Base-by-base conservation (phyloP, 176 grass and related monocot genomes). In the Rhynchospora tenuis region DNA sequence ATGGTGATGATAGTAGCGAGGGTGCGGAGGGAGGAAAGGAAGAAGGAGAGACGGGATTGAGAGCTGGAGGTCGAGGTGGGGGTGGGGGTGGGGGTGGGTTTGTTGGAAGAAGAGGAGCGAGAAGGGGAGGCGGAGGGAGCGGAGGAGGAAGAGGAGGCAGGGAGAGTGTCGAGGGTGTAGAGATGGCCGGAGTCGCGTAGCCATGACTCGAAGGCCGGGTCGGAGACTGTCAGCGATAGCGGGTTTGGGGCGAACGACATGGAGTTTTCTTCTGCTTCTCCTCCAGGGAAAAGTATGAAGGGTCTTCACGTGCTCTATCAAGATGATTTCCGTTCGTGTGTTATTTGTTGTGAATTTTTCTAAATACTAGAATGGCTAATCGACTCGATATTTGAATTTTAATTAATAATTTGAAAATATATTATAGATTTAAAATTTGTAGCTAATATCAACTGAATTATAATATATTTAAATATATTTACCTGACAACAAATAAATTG, bases 101-200 rank as follows among this genome's bases (percentile, higher is more conserved):
- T 72, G 2, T 66, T 78, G 27, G 56, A 29, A 54, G 78, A 58
- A 23, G 14, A 63, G 83, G 64, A 4, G 28, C 44, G 17, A 9
- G 87, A 22, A 65, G 63, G 2, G 81, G 86, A 24, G 4, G 65
- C 3, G 63, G 86, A 45, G 31, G 88, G 0, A 60, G 85, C 0
- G 26, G 89, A 5, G 23, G 62, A 17, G 73, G 83, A 11, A 38
- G 86, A 5, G 3, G 71, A 62, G 20, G 81, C 19, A 77, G 88
- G 38, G 77, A 89, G 84, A 76, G 88, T 86, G 86, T 94, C 92
- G 61, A 98, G 92, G 67, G 92, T 62, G 83, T 98, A 87, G 82
- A 98, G 90, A 86, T 98, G 94, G 61, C 95, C 95, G 63, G 87
- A 85, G 81, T 98, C 95, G 79, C 95, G 90, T 44, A 98, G 95